A percentile compares a stretch with the other conserved stretches of the same genome.
Evolutionary conservation across 1,139 yeast species (phyloP).

Genomic region (Taphrina communis): DNA sequence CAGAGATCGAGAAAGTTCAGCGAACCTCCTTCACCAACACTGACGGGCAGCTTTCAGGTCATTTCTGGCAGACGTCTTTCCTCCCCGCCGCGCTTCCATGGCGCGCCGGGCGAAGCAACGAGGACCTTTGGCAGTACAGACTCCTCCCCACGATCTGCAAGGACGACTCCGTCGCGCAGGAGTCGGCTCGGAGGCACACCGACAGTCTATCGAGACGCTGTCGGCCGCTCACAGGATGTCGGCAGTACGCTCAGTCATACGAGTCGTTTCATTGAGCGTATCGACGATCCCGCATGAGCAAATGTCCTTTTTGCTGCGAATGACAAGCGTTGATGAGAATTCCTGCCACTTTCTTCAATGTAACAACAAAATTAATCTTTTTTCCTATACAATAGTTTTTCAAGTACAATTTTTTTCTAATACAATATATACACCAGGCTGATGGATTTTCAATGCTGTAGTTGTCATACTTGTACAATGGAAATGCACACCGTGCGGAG

Average conservation of each 20-base stretch:
- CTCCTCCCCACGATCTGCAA: slow-evolving; percentile 14
- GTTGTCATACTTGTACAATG: not conserved
- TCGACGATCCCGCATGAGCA: slow-evolving; percentile 8
- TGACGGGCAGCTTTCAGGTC: slow-evolving; percentile 17
- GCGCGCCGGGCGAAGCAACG: slow-evolving; percentile 11
- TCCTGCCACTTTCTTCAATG: not conserved
- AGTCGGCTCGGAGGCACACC: slow-evolving; percentile 17
- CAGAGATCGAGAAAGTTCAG: slow-evolving; percentile 17
- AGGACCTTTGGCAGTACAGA: slow-evolving; percentile 4
- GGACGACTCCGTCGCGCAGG: slow-evolving; percentile 17
- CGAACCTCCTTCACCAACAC: slow-evolving; percentile 11
- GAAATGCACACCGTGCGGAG: too few species aligned
- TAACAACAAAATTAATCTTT: not conserved
- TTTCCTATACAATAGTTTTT: not conserved
- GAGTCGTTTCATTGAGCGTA: slow-evolving; percentile 21
- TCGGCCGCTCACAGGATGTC: slow-evolving; percentile 24
- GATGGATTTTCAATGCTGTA: too few species aligned
- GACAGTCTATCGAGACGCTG: slow-evolving; percentile 1
- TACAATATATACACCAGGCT: too few species aligned
- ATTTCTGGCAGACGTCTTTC: slow-evolving; percentile 22
- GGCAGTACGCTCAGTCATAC: slow-evolving; percentile 25
- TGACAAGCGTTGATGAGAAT: too few species aligned
- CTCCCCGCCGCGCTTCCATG: slow-evolving; percentile 12
- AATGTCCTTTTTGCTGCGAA: too few species aligned
- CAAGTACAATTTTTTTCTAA: not conserved